Evolutionary conservation across 805 yeast species (phyloP).

Genomic region (Sungouiozyma ichnusensis): DNA sequence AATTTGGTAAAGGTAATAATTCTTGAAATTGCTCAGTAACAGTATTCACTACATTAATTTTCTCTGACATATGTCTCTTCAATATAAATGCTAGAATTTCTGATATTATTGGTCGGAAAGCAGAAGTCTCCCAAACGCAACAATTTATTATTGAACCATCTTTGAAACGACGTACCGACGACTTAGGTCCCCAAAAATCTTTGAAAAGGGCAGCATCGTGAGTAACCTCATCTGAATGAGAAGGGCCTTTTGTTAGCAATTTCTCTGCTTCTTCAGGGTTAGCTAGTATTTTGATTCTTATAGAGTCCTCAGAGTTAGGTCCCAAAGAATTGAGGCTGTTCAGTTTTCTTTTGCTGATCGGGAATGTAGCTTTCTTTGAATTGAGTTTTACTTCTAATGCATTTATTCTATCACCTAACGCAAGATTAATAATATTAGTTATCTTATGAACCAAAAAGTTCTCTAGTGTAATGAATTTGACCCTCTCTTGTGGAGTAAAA

Average conservation of each 20-base stretch:
- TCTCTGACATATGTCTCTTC: constrained; percentile 48
- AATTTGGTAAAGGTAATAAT: constrained; percentile 48
- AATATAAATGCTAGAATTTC: constrained; percentile 57
- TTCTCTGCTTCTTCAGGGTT: constrained; percentile 69
- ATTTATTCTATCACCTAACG: constrained; percentile 40
- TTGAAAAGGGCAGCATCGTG: constrained; percentile 57
- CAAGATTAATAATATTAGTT: constrained; percentile 45
- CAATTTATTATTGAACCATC: constrained; percentile 88
- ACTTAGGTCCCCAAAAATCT: constrained; percentile 79
- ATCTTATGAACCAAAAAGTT: constrained; percentile 53
- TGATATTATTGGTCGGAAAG: constrained; percentile 50
- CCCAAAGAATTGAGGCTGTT: constrained; percentile 14
- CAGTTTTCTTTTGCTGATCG: constrained; percentile 40
- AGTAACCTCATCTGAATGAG: constrained; percentile 42
- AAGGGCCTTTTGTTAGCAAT: constrained; percentile 80
- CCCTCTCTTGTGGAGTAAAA: constrained; percentile 63
- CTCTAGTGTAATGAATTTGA: constrained; percentile 59
- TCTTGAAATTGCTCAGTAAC: constrained; percentile 38
- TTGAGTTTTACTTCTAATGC: constrained; percentile 28
- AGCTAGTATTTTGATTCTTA: constrained; percentile 54
- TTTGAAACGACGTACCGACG: constrained; percentile 82
- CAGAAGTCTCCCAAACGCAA: constrained; percentile 66
- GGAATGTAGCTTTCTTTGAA: constrained; percentile 24
- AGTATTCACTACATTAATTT: constrained; percentile 18
- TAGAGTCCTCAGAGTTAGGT: constrained; percentile 13